Percentiles rank a stretch among this genome's conserved stretches.
Evolutionary conservation across 176 grass and related monocot species (phyloP).

Genomic region (Echinochloa phyllopogon): DNA sequence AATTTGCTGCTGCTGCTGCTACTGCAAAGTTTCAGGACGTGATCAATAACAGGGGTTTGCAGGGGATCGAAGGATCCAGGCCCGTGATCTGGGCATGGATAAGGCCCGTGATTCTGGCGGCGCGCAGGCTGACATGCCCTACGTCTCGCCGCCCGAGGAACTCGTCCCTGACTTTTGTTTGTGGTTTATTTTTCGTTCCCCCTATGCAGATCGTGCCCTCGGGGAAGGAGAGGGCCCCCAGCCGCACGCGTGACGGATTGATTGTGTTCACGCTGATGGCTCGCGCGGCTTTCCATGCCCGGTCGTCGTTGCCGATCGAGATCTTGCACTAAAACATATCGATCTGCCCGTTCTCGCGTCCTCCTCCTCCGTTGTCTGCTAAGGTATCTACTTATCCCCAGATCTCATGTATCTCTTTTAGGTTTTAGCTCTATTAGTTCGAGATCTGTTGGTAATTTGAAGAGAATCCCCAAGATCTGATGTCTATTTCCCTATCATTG

Average conservation of each 20-base stretch:
- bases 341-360: not conserved
- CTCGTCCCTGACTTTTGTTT: not conserved
- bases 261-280: no score
- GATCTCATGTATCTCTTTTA: not conserved
- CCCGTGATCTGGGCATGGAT: no score
- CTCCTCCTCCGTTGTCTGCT: no score
- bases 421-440: not conserved
- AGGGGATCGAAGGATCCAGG: no score
- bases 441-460: constrained; percentile 4
- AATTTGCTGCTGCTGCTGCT: not conserved
- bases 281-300: constrained; percentile 34
- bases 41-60: not conserved
- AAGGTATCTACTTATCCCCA: no score
- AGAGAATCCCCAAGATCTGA: not conserved
- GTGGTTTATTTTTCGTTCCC: not conserved
- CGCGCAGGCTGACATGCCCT: not conserved
- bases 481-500: not conserved
- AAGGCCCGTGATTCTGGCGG: no score
- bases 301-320: not conserved
- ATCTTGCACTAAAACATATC: not conserved
- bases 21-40: not conserved
- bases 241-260: constrained; percentile 32
- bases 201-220: constrained; percentile 29
- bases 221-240: not conserved
- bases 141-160: constrained; percentile 24